Evolutionary conservation across 2,329 filamentous ascomycete species (phyloP).

Genomic region (Fusarium illudens): DNA sequence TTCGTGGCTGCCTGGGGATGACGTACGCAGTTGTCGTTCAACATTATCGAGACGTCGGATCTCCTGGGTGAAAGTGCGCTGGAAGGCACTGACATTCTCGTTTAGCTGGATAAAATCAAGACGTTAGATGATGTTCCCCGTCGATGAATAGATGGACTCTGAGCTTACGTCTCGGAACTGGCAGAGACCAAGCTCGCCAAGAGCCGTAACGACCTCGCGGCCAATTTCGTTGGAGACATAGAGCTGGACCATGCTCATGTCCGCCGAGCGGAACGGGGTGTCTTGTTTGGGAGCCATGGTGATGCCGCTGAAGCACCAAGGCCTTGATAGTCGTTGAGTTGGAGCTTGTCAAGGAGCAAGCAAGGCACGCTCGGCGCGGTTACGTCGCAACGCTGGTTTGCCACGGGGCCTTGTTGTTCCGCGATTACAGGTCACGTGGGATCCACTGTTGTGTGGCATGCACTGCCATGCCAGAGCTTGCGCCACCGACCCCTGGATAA

Average conservation of each 20-base stretch:
- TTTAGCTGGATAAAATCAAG: constrained; percentile 72
- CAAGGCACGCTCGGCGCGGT: constrained; percentile 41
- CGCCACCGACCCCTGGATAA: neutral
- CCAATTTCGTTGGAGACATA: constrained; percentile 99
- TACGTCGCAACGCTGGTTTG: constrained; percentile 36
- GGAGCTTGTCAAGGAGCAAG: constrained; percentile 44
- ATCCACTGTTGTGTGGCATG: constrained; percentile 8
- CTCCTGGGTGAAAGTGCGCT: constrained; percentile 96
- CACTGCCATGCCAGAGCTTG: constrained; percentile 12
- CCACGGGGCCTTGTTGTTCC: constrained; percentile 42
- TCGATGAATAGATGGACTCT: constrained; percentile 26
- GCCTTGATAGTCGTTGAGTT: constrained; percentile 43
- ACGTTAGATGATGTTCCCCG: constrained; percentile 26
- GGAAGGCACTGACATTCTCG: constrained; percentile 90
- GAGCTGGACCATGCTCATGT: constrained; percentile 99
- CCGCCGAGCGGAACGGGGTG: constrained; percentile 99
- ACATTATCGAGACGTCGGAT: constrained; percentile 98
- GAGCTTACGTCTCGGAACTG: constrained; percentile 92
- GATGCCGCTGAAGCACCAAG: constrained; percentile 45
- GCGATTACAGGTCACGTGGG: constrained; percentile 38
- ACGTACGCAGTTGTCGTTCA: constrained; percentile 92
- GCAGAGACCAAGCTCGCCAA: constrained; percentile 94
- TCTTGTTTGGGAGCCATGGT: constrained; percentile 76
- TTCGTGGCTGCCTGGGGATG: constrained; percentile 28
- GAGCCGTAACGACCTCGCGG: constrained; percentile 93